Conservation (phyloP, 1,284 basidiomycete species). For the Cutaneotrichosporon arboriforme region DNA sequence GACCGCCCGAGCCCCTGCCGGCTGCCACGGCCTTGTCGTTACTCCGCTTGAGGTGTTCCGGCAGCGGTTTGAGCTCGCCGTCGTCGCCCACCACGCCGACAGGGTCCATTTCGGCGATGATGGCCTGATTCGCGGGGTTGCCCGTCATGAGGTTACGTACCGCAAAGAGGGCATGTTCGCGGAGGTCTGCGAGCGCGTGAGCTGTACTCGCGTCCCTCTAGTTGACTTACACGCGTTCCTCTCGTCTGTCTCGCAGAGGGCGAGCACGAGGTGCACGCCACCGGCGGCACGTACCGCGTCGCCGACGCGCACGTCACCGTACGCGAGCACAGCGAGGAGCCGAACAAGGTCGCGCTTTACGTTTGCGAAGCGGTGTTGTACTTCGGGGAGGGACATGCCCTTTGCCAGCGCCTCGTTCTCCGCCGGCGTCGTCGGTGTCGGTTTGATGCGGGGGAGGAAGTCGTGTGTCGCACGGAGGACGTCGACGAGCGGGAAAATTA, state of each 20-base stretch:
- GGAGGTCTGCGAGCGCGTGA: conserved; percentile 66
- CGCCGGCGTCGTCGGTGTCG: conserved; percentile 25
- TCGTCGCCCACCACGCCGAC: conserved; percentile 53
- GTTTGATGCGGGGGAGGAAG: conserved; percentile 68
- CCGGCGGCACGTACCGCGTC: conserved; percentile 63
- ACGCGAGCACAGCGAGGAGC: conserved; percentile 66
- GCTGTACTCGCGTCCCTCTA: background rate
- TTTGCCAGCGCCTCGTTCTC: conserved; percentile 1
- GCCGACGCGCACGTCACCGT: conserved; percentile 61
- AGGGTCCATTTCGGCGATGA: conserved; percentile 67
- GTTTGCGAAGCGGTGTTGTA: conserved; percentile 62
- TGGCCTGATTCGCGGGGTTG: conserved; percentile 70
- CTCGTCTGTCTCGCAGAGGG: conserved; percentile 81
- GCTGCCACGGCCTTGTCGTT: background rate
- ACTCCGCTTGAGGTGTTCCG: conserved; percentile 38
- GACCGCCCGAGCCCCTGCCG: background rate
- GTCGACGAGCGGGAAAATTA: conserved; percentile 60
- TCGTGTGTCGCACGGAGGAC: conserved; percentile 62
- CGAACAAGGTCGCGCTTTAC: conserved; percentile 61
- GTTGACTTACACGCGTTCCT: conserved; percentile 71
- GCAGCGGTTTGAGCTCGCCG: conserved; percentile 54
- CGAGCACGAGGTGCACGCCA: conserved; percentile 73
- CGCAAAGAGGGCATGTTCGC: conserved; percentile 81
- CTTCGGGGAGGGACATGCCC: conserved; percentile 31
- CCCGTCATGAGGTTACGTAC: conserved; percentile 68